Base-by-base conservation (phyloP, 805 yeast species). In the Candida palmyrensis region DNA sequence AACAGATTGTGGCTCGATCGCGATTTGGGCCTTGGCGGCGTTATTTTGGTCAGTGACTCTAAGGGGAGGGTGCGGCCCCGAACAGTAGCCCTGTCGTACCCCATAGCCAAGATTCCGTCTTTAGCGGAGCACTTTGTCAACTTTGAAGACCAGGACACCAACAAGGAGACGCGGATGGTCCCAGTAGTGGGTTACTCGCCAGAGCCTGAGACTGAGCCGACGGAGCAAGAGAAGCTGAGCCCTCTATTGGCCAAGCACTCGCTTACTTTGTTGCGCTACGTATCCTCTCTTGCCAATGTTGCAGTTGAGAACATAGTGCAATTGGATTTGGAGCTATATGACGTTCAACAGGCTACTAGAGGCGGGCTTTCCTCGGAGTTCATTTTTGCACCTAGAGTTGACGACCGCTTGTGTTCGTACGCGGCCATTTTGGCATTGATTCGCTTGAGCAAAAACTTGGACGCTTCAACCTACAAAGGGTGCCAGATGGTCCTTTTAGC, bases 11-110 rank as follows among this genome's bases (percentile, higher is more conserved):
- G 71, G 70, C 49, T 60, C 37, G 66, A 62, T 39, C 44, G 72
- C 33, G 72, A 66, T 38, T 55, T 66, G 40, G 70, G 68, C 3
- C 41, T 66, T 24, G 70, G 67, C 4, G 72, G 72, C 6, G 38
- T 56, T 11, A 42, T 64, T 23, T 41, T 62, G 17, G 51, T 55
- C 1, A 47, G 46, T 24, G 48, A 49, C 22, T 19, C 25, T 12
- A 14, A 25, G 4, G 59, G 59, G 1, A 46, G 44, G 18, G 34
- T 60, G 3, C 30, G 19, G 3, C 42, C 56, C 4, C 45, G 49
- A 29, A 45, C 62, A 24, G 51, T 66, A 3, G 50, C 51, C 15
- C 43, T 59, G 8, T 52, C 56, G 5, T 49, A 59, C 24, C 65
- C 71, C 10, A 51, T 66, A 35, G 66, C 62, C 16, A 43, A 52